Percentiles rank a stretch among this genome's conserved stretches.
Conservation (phyloP, 1,284 basidiomycete genomes). For the Heliocybe sulcata region DNA sequence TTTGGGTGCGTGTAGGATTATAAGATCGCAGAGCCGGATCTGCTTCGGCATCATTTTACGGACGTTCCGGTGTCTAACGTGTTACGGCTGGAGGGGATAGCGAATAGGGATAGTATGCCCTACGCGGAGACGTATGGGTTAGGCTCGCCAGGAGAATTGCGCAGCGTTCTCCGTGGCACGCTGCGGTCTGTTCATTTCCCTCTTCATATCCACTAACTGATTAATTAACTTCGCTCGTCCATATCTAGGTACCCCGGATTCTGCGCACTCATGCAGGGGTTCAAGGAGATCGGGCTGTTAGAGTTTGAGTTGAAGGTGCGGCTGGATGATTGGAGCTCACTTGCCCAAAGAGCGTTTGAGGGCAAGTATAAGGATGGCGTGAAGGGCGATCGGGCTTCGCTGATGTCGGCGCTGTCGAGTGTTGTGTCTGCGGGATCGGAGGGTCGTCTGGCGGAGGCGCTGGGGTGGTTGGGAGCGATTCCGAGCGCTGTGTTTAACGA, state of each 20-base stretch:
- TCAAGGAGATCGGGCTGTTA: slow-evolving; percentile 72
- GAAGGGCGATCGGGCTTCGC: slow-evolving; percentile 21
- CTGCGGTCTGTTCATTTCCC: slow-evolving; percentile 49
- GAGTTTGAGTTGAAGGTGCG: slow-evolving; percentile 32
- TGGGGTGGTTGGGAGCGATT: slow-evolving; percentile 53
- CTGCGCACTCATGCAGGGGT: slow-evolving; percentile 66
- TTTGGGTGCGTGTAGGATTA: slow-evolving; percentile 27
- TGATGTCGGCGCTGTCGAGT: slow-evolving; percentile 30
- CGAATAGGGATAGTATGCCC: slow-evolving; percentile 82
- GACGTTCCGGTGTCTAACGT: slow-evolving; percentile 62
- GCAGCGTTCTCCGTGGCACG: slow-evolving; percentile 82
- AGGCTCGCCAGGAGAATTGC: slow-evolving; percentile 36
- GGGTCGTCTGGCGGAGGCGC: slow-evolving; percentile 33
- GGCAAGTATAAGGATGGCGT: slow-evolving; percentile 6
- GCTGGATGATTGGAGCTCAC: slow-evolving; percentile 36
- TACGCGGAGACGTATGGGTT: slow-evolving; percentile 76
- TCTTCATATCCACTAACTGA: no score
- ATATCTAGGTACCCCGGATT: slow-evolving; percentile 86
- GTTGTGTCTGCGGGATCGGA: slow-evolving; percentile 27
- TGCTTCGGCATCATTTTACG: slow-evolving; percentile 58
- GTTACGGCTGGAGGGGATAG: slow-evolving; percentile 78
- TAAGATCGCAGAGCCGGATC: slow-evolving; percentile 44
- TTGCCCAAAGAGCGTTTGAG: slow-evolving; percentile 31
- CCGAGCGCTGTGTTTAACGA: slow-evolving; percentile 6
- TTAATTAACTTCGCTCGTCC: no score